Conservation (phyloP, 2,329 filamentous ascomycete genomes). For the Botryotinia globosa region DNA sequence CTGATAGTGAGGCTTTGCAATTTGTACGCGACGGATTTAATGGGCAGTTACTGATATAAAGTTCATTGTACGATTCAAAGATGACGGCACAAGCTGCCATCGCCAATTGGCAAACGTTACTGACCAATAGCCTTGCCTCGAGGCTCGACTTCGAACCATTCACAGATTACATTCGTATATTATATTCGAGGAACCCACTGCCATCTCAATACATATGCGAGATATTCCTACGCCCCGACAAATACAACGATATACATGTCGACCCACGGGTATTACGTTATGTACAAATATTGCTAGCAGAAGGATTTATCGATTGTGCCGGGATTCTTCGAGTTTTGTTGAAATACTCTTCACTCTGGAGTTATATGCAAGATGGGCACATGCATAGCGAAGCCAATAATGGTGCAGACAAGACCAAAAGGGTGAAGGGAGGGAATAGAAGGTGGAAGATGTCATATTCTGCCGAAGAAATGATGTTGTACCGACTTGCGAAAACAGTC, state of each 20-base stretch:
- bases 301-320: conserved; percentile 52
- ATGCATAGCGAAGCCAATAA: conserved; percentile 23
- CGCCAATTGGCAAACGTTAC: conserved; percentile 48
- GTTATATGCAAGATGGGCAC: conserved; percentile 14
- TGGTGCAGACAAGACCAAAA: conserved; percentile 26
- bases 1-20: not conserved
- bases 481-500: conserved; percentile 36
- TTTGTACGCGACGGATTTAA: not conserved
- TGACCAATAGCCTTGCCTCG: conserved; percentile 48
- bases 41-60: not conserved
- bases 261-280: conserved; percentile 61
- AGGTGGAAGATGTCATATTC: conserved; percentile 58
- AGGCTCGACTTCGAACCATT: conserved; percentile 56
- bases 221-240: conserved; percentile 55
- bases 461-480: conserved; percentile 39
- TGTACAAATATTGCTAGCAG: conserved; percentile 52
- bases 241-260: conserved; percentile 45
- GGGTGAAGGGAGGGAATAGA: conserved; percentile 21
- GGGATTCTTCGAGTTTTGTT: conserved; percentile 55
- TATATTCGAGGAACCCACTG: conserved; percentile 52
- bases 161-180: conserved; percentile 48
- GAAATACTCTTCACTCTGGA: conserved; percentile 46
- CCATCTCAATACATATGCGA: conserved; percentile 53
- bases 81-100: conserved; percentile 15
- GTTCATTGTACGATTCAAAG: not conserved